Evolutionary conservation across 495 filamentous ascomycete genomes (phyloP).

Genomic region (Penicillium verhagenii): DNA sequence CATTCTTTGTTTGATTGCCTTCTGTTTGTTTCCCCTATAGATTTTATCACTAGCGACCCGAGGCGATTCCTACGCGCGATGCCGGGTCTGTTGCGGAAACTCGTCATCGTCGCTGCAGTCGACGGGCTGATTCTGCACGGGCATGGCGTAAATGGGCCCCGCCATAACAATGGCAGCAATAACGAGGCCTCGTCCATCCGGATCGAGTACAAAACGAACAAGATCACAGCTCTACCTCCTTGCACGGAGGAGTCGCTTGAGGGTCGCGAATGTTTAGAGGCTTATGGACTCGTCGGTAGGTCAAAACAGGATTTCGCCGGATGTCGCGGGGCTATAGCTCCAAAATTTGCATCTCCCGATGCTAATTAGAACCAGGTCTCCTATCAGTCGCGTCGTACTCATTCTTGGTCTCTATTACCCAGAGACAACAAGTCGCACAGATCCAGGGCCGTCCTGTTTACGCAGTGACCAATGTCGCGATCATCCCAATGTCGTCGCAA

Average conservation of each 20-base stretch:
- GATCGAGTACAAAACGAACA: constrained; percentile 73
- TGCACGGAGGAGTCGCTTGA: constrained; percentile 36
- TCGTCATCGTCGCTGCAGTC: constrained; percentile 76
- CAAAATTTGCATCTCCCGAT: not conserved
- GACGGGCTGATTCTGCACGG: constrained; percentile 87
- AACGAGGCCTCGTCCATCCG: constrained; percentile 52
- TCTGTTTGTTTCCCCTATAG: not conserved
- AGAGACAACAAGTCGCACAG: constrained; percentile 83
- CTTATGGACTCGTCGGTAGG: constrained; percentile 83
- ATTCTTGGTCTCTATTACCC: constrained; percentile 81
- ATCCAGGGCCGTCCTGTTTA: constrained; percentile 81
- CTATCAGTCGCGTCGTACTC: constrained; percentile 69
- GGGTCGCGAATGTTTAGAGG: constrained; percentile 58
- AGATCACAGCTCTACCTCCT: constrained; percentile 46
- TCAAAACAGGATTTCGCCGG: not conserved
- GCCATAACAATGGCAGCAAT: constrained; percentile 34
- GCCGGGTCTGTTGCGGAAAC: constrained; percentile 74
- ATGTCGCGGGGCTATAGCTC: not conserved
- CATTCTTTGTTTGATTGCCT: not conserved
- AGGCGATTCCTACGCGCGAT: constrained; percentile 40
- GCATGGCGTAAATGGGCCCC: constrained; percentile 46
- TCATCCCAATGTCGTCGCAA: constrained; percentile 81
- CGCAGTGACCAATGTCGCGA: constrained; percentile 76
- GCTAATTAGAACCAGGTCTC: constrained; percentile 53
- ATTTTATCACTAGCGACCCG: not conserved